Conservation (phyloP, 1,284 basidiomycete genomes). For the Phlebopus sp. region DNA sequence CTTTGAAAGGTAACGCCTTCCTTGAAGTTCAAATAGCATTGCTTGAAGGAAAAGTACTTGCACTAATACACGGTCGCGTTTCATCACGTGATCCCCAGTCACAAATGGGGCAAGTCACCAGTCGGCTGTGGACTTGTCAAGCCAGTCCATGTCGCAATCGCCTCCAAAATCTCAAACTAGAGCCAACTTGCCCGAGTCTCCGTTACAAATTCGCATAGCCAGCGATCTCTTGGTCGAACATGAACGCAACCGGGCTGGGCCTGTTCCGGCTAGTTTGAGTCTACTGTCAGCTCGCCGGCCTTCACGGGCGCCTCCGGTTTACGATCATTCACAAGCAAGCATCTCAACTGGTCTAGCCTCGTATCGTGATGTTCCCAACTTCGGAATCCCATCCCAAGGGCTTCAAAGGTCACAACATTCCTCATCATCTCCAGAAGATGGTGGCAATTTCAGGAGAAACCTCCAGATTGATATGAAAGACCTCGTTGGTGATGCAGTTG, state of each 20-base stretch:
- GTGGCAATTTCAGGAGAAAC: constrained; percentile 52
- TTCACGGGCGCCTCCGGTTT: constrained; percentile 33
- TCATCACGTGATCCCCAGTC: too few relatives aligned
- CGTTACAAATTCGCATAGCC: constrained; percentile 22
- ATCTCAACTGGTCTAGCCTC: constrained; percentile 20
- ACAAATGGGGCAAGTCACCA: too few relatives aligned
- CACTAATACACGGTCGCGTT: too few relatives aligned
- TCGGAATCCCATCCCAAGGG: constrained; percentile 18
- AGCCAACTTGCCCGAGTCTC: constrained; percentile 7
- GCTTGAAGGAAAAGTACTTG: too few relatives aligned
- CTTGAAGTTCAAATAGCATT: too few relatives aligned
- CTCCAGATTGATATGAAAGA: constrained; percentile 75
- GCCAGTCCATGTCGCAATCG: constrained; percentile 31
- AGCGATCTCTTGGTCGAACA: constrained; percentile 12
- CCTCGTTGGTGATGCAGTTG: constrained; percentile 76
- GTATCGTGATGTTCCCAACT: constrained; percentile 29
- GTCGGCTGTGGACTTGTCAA: too few relatives aligned
- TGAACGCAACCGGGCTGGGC: constrained; percentile 25
- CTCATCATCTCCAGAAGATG: constrained; percentile 51
- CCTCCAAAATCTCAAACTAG: constrained; percentile 23
- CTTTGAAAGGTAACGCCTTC: too few relatives aligned
- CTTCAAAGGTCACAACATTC: constrained; percentile 20
- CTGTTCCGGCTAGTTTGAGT: constrained; percentile 28
- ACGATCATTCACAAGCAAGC: constrained; percentile 27
- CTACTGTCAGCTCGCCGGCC: constrained; percentile 32